A percentile compares a stretch with the other conserved stretches of the same genome.
Evolutionary conservation across 2,329 filamentous ascomycete species (phyloP).

Genomic region (Xylariomycetidae sp.): DNA sequence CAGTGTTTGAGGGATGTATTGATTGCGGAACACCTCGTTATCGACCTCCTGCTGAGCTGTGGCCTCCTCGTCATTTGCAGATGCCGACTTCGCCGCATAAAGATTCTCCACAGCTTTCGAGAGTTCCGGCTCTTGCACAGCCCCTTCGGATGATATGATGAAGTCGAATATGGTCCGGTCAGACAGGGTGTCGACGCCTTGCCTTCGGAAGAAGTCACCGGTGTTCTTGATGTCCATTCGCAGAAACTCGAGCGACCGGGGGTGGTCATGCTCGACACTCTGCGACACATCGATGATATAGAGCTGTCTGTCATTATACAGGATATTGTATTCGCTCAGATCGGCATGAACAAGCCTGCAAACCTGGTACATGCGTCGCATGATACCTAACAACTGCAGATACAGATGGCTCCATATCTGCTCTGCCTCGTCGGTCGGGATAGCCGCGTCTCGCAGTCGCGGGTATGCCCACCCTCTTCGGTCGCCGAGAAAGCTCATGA

Average conservation of each 20-base stretch:
- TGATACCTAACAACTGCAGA: constrained; percentile 76
- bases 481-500: constrained; percentile 91
- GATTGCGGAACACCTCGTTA: constrained; percentile 88
- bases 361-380: constrained; percentile 89
- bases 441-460: constrained; percentile 77
- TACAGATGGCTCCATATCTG: constrained; percentile 76
- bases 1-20: constrained; percentile 93
- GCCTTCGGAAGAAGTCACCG: constrained; percentile 82
- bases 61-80: constrained; percentile 45
- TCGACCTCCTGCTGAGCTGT: constrained; percentile 66
- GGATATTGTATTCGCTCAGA: constrained; percentile 95
- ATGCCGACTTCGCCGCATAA: constrained; percentile 51
- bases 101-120: constrained; percentile 60
- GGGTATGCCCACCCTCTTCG: constrained; percentile 84
- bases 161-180: constrained; percentile 84
- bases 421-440: constrained; percentile 63
- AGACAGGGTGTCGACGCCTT: constrained; percentile 75
- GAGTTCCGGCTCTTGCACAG: constrained; percentile 58
- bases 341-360: constrained; percentile 93
- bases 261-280: constrained; percentile 95
- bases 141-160: constrained; percentile 60
- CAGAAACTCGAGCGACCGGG: constrained; percentile 84
- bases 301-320: constrained; percentile 77
- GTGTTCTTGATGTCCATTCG: constrained; percentile 99
- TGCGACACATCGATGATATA: constrained; percentile 98